Evolutionary conservation across 1,284 basidiomycete species (phyloP).

Genomic region (Wallemia hederae): DNA sequence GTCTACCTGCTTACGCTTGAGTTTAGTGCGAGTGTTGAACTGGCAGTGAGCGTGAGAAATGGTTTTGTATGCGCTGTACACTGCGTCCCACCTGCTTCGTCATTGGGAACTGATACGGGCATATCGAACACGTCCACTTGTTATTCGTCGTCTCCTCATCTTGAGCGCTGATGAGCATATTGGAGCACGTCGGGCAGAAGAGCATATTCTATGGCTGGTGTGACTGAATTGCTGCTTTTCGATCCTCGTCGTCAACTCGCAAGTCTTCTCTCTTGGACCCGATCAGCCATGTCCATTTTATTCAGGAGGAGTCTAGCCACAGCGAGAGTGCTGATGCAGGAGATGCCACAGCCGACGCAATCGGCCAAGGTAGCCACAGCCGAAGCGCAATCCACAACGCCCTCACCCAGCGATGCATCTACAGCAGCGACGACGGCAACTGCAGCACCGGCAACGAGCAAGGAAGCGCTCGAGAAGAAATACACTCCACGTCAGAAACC

Average conservation of each 20-base stretch:
- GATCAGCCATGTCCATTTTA: background rate
- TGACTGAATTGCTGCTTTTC: background rate
- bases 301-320: background rate
- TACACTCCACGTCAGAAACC: background rate
- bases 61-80: slow-evolving; percentile 5
- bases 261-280: background rate
- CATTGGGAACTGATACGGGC: slow-evolving; percentile 84
- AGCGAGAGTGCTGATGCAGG: background rate
- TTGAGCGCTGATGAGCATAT: slow-evolving; percentile 48
- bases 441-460: background rate
- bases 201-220: slow-evolving; percentile 31
- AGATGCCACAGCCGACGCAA: too few species aligned
- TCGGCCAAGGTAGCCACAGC: background rate
- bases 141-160: slow-evolving; percentile 31
- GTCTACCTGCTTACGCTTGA: slow-evolving; percentile 62
- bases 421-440: background rate
- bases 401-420: slow-evolving; percentile 1
- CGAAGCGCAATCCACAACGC: background rate
- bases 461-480: slow-evolving; percentile 1
- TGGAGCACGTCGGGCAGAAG: slow-evolving; percentile 85
- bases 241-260: too few species aligned
- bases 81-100: slow-evolving; percentile 29
- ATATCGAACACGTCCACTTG: slow-evolving; percentile 81
- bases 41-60: slow-evolving; percentile 11
- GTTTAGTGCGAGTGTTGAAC: slow-evolving; percentile 63